Evolutionary conservation across 768 basidiomycete species (phyloP), one percentile per base, ranked within the genome.

Genomic region (Clitopilus hobsonii): DNA sequence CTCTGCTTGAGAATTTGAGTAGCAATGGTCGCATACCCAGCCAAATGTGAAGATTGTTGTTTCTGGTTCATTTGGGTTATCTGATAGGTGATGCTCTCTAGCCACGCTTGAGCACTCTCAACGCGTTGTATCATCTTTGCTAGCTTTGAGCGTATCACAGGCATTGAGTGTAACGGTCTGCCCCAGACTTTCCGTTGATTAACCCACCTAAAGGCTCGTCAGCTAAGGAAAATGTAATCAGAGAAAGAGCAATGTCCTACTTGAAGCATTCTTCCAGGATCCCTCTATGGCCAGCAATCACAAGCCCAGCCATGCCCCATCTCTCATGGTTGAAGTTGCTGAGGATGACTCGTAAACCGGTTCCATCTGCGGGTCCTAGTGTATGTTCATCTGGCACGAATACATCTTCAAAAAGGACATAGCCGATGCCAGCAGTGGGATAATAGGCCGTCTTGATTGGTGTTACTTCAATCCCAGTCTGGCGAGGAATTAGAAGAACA

Each of bases 311-410:
- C 88, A 51, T 82, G 3, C 41, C 86, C 83, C 82, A 91, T 65
- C 88, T 85, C 68, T 93, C 91, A 69, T 94, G 92, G 67, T 94
- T 94, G 72, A 94, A 95, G 72, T 94, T 96, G 55, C 86, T 72
- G n/a, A 22, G 58, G 61, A 56, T 53, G 8, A 38, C 52, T 16
- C n/a, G 36, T 11, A 53, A 38, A 32, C 36, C 36, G 16, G 29
- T 50, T 11, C 49, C 49, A 16, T 51, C 18, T 7, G 26, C 49
- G 22, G 49, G 49, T 10, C 49, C 49, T 3, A 51, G 49, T 2
- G 49, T 51, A 16, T 51, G 27, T 22, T 51, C 49, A 29, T 51
- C 26, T 25, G 53, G 58, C 30, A 10, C 6, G 78, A 77, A 58
- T 54, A 83, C 81, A 64, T 89, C 86, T 66, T 93, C 89, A 50